Conservation (phyloP, 2,329 filamentous ascomycete genomes). For the Zymoseptoria passerinii region DNA sequence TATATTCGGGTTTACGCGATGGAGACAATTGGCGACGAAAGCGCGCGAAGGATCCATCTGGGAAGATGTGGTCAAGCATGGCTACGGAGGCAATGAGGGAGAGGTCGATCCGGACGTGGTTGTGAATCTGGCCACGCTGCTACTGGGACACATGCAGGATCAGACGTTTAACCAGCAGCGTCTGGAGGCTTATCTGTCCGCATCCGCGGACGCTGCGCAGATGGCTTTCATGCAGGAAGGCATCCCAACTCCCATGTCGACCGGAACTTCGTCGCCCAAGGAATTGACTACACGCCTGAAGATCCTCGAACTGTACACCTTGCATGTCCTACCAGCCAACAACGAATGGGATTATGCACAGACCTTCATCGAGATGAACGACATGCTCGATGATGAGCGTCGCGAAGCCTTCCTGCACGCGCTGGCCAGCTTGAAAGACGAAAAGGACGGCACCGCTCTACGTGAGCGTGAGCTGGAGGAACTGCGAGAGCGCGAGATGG, state of each 20-base stretch:
- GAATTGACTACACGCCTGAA: conserved; percentile 60
- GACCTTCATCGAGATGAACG: conserved; percentile 79
- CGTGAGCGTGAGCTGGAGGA: conserved; percentile 53
- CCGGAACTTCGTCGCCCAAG: conserved; percentile 29
- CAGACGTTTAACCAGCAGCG: conserved; percentile 79
- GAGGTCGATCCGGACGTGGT: conserved; percentile 93
- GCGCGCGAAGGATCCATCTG: conserved; percentile 87
- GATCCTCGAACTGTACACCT: conserved; percentile 87
- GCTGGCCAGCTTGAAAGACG: conserved; percentile 73
- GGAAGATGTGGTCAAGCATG: conserved; percentile 82
- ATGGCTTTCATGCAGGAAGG: conserved; percentile 60
- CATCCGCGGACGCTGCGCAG: conserved; percentile 43
- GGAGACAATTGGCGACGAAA: conserved; percentile 71
- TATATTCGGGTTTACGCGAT: conserved; percentile 76
- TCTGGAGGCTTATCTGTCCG: conserved; percentile 80
- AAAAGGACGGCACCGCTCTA: conserved; percentile 65
- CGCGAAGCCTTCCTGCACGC: conserved; percentile 83
- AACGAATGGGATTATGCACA: conserved; percentile 93
- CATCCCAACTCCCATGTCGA: conserved; percentile 49
- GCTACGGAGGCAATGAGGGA: conserved; percentile 80
- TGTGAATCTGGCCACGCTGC: conserved; percentile 79
- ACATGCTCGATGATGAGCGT: conserved; percentile 84
- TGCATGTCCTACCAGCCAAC: conserved; percentile 89
- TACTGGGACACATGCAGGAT: conserved; percentile 79
- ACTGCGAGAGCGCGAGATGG: conserved; percentile 44